Conservation (phyloP, 768 basidiomycete species). For the Kwoniella dendrophila region DNA sequence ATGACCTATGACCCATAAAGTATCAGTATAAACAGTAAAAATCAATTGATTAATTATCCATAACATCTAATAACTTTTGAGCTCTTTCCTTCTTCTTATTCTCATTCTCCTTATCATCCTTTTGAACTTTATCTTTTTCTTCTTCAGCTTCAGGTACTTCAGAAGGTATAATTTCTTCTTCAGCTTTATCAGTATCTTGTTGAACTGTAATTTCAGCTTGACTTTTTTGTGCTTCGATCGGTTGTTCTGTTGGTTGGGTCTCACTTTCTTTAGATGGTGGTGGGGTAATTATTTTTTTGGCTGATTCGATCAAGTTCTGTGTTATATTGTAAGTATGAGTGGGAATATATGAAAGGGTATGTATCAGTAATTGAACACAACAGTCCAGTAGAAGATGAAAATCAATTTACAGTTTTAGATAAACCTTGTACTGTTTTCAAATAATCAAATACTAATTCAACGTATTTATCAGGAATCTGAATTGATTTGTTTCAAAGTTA, state of each 20-base stretch:
- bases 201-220: background rate
- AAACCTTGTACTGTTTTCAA: slow-evolving; percentile 42
- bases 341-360: background rate
- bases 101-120: background rate
- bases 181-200: background rate
- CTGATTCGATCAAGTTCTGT: slow-evolving; percentile 23
- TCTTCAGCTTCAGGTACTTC: background rate
- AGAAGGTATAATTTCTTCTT: background rate
- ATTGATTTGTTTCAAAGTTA: background rate
- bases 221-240: background rate
- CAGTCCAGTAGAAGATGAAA: too few relatives aligned
- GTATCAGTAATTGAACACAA: background rate
- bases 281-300: slow-evolving; percentile 22
- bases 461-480: slow-evolving; percentile 40
- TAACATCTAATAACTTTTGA: slow-evolving; percentile 22
- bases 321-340: background rate
- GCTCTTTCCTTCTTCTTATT: slow-evolving; percentile 28
- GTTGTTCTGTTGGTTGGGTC: background rate
- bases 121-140: background rate
- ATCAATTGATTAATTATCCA: slow-evolving; percentile 2
- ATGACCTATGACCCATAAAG: too few relatives aligned
- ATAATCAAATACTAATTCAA: slow-evolving; percentile 42
- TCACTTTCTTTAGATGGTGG: slow-evolving; percentile 10
- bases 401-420: slow-evolving; percentile 29
- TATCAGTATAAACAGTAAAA: background rate